Evolutionary conservation across 805 yeast genomes (phyloP).

Genomic region (Wickerhamiella domercqiae): DNA sequence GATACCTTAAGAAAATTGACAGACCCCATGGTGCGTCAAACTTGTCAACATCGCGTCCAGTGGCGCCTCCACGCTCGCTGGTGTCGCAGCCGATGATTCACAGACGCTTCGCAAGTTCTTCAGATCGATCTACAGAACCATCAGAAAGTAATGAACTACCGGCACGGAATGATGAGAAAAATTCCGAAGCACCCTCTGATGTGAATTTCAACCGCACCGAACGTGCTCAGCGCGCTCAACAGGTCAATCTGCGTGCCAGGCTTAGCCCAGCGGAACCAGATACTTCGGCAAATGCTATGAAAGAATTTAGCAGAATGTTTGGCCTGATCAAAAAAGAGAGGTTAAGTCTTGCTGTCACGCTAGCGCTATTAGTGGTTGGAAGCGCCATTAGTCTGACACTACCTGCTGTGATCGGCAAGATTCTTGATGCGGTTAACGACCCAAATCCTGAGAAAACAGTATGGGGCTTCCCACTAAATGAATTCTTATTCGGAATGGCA

Average conservation of each 20-base stretch:
- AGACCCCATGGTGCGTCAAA: too few relatives aligned
- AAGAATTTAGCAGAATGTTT: slow-evolving; percentile 35
- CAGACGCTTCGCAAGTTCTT: too few relatives aligned
- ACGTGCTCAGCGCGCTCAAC: slow-evolving; percentile 18
- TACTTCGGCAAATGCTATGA: slow-evolving; percentile 2
- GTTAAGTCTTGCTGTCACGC: slow-evolving; percentile 42
- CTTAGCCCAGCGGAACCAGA: slow-evolving; percentile 11
- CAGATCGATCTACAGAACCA: too few relatives aligned
- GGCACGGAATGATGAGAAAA: too few relatives aligned
- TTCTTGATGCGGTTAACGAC: slow-evolving; percentile 53
- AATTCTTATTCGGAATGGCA: slow-evolving; percentile 49
- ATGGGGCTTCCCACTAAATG: slow-evolving; percentile 45
- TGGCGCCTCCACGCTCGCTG: too few relatives aligned
- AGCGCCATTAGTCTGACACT: slow-evolving; percentile 69
- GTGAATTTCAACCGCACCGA: slow-evolving; percentile 17
- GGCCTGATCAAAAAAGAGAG: slow-evolving; percentile 43
- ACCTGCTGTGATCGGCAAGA: slow-evolving; percentile 74
- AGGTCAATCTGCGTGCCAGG: slow-evolving; percentile 22
- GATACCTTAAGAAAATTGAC: too few relatives aligned
- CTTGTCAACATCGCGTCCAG: too few relatives aligned
- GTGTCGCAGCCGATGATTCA: too few relatives aligned
- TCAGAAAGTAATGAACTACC: too few relatives aligned
- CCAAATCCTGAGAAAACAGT: slow-evolving; percentile 24
- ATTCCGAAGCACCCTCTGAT: too few relatives aligned
- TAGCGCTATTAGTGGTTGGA: slow-evolving; percentile 47